Evolutionary conservation across 176 grass and related monocot genomes (phyloP), one percentile per base, ranked within the genome.

Genomic region (Puya raimondii): DNA sequence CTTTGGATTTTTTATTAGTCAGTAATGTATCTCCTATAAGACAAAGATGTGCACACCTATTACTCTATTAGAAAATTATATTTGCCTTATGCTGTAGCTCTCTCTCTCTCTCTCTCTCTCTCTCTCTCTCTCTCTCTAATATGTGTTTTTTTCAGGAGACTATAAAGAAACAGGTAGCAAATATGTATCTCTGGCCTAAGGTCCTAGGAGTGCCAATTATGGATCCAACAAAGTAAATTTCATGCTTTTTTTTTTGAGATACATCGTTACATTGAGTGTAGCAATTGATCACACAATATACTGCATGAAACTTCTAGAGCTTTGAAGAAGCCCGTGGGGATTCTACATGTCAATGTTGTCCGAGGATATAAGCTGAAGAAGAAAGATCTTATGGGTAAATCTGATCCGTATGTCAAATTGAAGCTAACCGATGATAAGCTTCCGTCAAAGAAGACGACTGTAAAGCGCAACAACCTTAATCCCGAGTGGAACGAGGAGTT

Each of bases 141-240:
- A 77, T 73, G 71, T 50, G 56, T 74, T 12, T 48, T 80, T 47
- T 82, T 23, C 86, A 94, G 90, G 90, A 94, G 42, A 89, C 84
- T 54, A 94, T 94, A 64, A 94, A 94, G 80, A 84, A 56, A 76
- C 86, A 94, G 64, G 83, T 94, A 64, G 90, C 86, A 76, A 85
- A 76, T 59, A 94, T 94, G 90, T 94, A 94, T 64, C 79, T 94
- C 56, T 94, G 90, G 90, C 90, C 90, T 49, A 94, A 89, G 82
- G 81, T 88, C 73, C 83, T 94, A 27, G 78, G 80, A 81, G 86
- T 94, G 57, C 80, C 70, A 78, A 89, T 94, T 61, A 86, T 94
- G 90, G 90, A 94, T 63, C 86, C 80, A 56, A 12, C 80, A 16
- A 82, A 86, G 90, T 94, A 83, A 83, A 80, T 67, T 53, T 51